These are phyloP conservation scores for Cyberlindnera lachancei DNA, from an alignment of 805 yeast genomes.

Conservation along the genomic window DNA sequence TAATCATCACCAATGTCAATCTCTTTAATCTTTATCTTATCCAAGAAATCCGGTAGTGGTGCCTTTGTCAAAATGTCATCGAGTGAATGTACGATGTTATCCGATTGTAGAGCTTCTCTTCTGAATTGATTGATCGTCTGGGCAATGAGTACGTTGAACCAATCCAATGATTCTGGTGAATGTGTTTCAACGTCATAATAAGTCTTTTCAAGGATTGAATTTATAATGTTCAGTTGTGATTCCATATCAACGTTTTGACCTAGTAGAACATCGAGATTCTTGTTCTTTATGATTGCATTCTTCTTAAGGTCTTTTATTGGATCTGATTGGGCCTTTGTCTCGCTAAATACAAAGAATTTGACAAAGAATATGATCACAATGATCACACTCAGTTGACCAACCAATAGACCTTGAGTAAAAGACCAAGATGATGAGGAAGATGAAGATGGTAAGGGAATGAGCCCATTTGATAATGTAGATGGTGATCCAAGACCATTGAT, in stretches of 20 bases:
- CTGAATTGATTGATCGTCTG: constrained; percentile 84
- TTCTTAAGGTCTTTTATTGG: constrained; percentile 21
- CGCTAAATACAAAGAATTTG: constrained; percentile 72
- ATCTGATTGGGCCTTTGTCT: constrained; percentile 31
- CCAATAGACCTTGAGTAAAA: constrained; percentile 67
- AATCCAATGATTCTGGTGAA: constrained; percentile 84
- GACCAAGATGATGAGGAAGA: constrained; percentile 38
- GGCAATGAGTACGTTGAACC: constrained; percentile 94
- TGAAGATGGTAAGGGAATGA: no score
- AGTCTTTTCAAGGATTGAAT: constrained; percentile 74
- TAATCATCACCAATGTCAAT: constrained; percentile 91
- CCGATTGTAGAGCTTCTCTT: constrained; percentile 78
- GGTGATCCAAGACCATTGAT: no score
- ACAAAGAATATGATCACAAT: constrained; percentile 55
- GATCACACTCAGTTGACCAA: constrained; percentile 71
- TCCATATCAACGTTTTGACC: constrained; percentile 12
- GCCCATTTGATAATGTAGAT: no score
- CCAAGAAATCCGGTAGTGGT: constrained; percentile 74
- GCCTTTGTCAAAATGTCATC: constrained; percentile 54
- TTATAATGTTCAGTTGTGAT: constrained; percentile 20
- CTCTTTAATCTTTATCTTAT: constrained; percentile 71
- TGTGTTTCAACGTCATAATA: constrained; percentile 87
- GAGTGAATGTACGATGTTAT: constrained; percentile 75
- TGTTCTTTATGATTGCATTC: constrained; percentile 17
- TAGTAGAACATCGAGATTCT: constrained; percentile 2